These are phyloP conservation scores for Tricholoma terreum DNA, from an alignment of 768 basidiomycete genomes.

Conservation along the genomic window DNA sequence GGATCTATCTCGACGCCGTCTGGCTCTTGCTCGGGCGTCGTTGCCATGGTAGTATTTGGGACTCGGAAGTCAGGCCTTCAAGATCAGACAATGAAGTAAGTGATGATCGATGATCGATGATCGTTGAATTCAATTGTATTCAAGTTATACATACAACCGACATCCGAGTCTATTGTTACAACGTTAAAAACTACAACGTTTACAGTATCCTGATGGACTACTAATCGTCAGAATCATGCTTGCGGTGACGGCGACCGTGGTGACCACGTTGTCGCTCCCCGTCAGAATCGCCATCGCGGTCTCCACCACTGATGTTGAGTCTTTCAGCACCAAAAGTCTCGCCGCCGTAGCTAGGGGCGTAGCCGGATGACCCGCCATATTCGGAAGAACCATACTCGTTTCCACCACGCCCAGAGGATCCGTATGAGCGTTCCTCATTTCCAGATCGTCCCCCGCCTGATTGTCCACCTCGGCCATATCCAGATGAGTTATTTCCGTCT, in stretches of 20 bases:
- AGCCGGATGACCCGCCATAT: conserved; percentile 11
- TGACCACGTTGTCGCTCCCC: conserved; percentile 12
- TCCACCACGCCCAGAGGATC: conserved; percentile 11
- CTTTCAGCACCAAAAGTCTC: conserved; percentile 55
- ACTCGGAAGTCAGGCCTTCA: not conserved
- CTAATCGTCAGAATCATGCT: conserved; percentile 15
- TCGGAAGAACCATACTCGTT: conserved; percentile 17
- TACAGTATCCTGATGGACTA: not conserved
- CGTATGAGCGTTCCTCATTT: conserved; percentile 14
- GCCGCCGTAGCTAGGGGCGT: conserved; percentile 7
- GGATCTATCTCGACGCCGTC: conserved; percentile 59
- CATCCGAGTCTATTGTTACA: too few relatives aligned
- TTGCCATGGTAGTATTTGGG: conserved; percentile 18
- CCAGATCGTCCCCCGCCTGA: conserved; percentile 3
- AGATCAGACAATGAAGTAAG: not conserved
- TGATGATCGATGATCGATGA: not conserved
- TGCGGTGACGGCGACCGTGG: conserved; percentile 11
- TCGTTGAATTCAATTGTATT: too few relatives aligned
- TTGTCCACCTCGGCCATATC: conserved; percentile 10
- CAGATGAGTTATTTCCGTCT: conserved; percentile 18
- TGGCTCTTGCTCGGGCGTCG: conserved; percentile 29
- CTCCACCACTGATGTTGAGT: conserved; percentile 31
- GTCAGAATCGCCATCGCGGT: conserved; percentile 32
- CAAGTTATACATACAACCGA: too few relatives aligned
- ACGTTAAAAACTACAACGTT: not conserved